Conservation (phyloP, 1,284 basidiomycete genomes). For the Xerocomus minutiporus region DNA sequence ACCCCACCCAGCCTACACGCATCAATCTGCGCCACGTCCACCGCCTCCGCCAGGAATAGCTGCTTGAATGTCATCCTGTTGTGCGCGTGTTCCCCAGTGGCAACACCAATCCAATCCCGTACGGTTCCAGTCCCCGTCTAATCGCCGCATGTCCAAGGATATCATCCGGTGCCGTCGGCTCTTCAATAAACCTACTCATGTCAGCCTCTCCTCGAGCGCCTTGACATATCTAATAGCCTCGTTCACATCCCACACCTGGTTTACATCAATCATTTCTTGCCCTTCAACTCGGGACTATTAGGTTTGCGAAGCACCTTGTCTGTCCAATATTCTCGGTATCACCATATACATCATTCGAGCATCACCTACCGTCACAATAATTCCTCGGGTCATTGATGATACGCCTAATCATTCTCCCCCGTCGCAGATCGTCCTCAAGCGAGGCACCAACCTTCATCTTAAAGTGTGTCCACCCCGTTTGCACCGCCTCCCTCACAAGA, state of each 20-base stretch:
- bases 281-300: slow-evolving; percentile 55
- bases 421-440: slow-evolving; percentile 75
- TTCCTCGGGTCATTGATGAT: slow-evolving; percentile 87
- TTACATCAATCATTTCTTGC: slow-evolving; percentile 98
- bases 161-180: slow-evolving; percentile 91
- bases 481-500: slow-evolving; percentile 81
- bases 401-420: slow-evolving; percentile 81
- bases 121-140: slow-evolving; percentile 70
- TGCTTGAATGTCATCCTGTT: slow-evolving; percentile 96
- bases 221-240: slow-evolving; percentile 82
- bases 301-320: slow-evolving; percentile 54
- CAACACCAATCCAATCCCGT: slow-evolving; percentile 66
- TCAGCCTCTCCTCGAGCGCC: slow-evolving; percentile 52
- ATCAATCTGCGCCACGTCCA: slow-evolving; percentile 87
- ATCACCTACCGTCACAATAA: slow-evolving; percentile 64
- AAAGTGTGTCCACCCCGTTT: slow-evolving; percentile 88
- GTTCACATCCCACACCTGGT: slow-evolving; percentile 93
- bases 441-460: slow-evolving; percentile 95
- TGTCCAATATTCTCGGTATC: slow-evolving; percentile 49
- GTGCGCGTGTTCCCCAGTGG: slow-evolving; percentile 93
- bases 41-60: slow-evolving; percentile 84
- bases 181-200: slow-evolving; percentile 79
- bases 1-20: slow-evolving; percentile 88
- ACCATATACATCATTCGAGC: slow-evolving; percentile 82
- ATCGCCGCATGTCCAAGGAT: slow-evolving; percentile 80